A percentile compares a stretch with the other conserved stretches of the same genome.
These are phyloP conservation scores for Digitaria exilis DNA, from an alignment of 202 grass and related monocot genomes.

Conservation along the genomic window DNA sequence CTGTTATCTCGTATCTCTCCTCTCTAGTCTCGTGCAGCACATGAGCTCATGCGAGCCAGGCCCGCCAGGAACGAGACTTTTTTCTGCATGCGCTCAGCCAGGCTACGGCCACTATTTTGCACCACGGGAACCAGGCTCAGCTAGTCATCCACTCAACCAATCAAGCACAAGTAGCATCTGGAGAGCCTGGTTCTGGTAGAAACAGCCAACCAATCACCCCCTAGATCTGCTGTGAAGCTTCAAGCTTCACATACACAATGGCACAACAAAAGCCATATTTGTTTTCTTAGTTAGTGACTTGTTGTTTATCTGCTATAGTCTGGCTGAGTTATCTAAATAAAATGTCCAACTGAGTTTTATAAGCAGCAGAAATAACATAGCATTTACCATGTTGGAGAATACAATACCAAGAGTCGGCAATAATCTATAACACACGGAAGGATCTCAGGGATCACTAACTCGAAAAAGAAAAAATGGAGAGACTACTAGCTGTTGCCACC, in stretches of 20 bases:
- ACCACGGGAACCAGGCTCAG: no score
- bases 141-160: no score
- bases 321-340: conserved; percentile 22
- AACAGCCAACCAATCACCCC: no score
- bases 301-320: conserved; percentile 12
- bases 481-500: conserved; percentile 1
- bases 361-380: conserved; percentile 4
- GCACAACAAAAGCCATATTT: not conserved
- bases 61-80: no score
- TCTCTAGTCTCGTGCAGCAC: no score
- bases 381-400: conserved; percentile 1
- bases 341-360: conserved; percentile 13
- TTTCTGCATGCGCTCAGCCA: no score
- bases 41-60: no score
- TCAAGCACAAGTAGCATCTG: no score
- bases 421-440: not conserved
- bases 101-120: no score
- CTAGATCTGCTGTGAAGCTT: conserved; percentile 11
- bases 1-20: no score
- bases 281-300: not conserved
- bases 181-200: no score
- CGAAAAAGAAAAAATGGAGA: conserved; percentile 5
- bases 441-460: conserved; percentile 5
- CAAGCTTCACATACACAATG: no score
- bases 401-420: not conserved